Percentiles rank a stretch among this genome's conserved stretches.
These are phyloP conservation scores for Biscogniauxia marginata DNA, from an alignment of 2,329 filamentous ascomycete genomes.

Conservation along the genomic window DNA sequence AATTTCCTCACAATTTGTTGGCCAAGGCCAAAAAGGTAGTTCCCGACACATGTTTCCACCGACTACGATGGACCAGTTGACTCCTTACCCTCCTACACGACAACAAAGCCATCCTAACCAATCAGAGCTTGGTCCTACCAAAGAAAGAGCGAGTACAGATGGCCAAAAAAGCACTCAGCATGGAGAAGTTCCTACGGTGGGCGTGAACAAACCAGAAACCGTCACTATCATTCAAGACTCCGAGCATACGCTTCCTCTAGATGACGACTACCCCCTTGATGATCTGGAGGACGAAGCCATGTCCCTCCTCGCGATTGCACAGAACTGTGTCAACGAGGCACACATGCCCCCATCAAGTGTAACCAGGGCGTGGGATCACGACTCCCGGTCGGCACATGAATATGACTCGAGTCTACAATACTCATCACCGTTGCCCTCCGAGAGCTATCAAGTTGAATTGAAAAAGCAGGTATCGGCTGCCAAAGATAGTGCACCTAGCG, in stretches of 20 bases:
- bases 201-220: neutral
- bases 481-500: neutral
- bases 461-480: neutral
- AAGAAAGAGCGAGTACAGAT: neutral
- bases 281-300: constrained; percentile 28
- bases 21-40: neutral
- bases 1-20: neutral
- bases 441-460: neutral
- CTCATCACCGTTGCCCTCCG: constrained; percentile 28
- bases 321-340: constrained; percentile 14
- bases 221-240: neutral
- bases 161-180: neutral
- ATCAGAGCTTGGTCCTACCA: neutral
- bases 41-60: constrained; percentile 1
- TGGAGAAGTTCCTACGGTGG: neutral
- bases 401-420: constrained; percentile 38
- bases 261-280: constrained; percentile 28
- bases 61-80: constrained; percentile 19
- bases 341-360: constrained; percentile 35
- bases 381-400: constrained; percentile 34
- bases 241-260: neutral
- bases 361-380: constrained; percentile 31
- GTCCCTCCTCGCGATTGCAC: constrained; percentile 13
- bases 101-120: neutral
- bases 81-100: constrained; percentile 9